Evolutionary conservation across 2,329 filamentous ascomycete genomes (phyloP), one percentile per base, ranked within the genome.

Genomic region (Scedosporium dehoogii): DNA sequence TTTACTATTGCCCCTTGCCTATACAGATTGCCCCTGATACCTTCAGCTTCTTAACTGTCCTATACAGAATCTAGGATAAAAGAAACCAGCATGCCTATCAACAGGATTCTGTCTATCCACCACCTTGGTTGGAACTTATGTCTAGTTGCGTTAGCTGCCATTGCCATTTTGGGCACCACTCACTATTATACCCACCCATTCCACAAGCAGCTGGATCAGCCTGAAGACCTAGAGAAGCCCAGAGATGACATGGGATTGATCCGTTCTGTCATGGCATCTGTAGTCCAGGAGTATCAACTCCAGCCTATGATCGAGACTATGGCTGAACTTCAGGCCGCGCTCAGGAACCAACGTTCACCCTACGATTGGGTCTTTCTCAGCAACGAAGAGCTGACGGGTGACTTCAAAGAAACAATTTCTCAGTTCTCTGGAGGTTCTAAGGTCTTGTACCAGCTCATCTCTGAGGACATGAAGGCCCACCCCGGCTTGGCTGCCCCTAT

Each of bases 351-450:
- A 66, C 89, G 91, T 78, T 88, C 89, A 69, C 33, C 33, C 4
- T 96, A 96, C 70, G 89, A 91, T 55, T 96, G 91, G 88, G 87
- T 90, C 51, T 93, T 96, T 76, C 91, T 94, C 80, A 94, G 92
- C 73, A 86, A 91, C 68, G 83, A 87, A 60, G 85, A 87, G 3
- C 92, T 96, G 71, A 87, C 86, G 3, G 84, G 90, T 7, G 85
- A 89, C 64, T 96, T 96, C 78, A 92, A 90, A 71, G 76, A 77
- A 42, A 77, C 78, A 63, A 91, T 89, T 0, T 79, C 81, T 59
- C 87, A 85, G 57, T 82, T 84, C 44, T 93, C 90, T 1, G 85
- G 85, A 62, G 89, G n/a, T 10, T 51, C 89, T 2, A 82, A 86
- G 67, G 87, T 87, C 68, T 79, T 82, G 67, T 94, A 89, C 70